Evolutionary conservation across 148 eudicot species (phyloP).

Genomic region (Camellia lanceoleosa): DNA sequence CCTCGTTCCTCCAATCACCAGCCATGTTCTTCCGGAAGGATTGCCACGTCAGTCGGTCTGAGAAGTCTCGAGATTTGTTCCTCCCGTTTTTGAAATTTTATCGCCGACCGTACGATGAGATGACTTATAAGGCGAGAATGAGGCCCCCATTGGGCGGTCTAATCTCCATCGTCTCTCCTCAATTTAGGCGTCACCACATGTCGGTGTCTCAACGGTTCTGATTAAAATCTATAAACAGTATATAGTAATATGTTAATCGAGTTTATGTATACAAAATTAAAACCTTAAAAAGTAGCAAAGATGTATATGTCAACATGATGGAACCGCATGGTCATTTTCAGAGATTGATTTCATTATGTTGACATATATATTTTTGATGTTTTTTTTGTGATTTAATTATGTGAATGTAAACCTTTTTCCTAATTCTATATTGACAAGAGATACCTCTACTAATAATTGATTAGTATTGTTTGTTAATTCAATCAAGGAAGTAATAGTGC

Average conservation of each 20-base stretch:
- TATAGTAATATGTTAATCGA: slow-evolving; percentile 10
- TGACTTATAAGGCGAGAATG: slow-evolving; percentile 87
- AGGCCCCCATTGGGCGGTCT: slow-evolving; percentile 88
- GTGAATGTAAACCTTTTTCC: too few species aligned
- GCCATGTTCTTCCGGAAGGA: slow-evolving; percentile 38
- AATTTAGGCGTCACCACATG: slow-evolving; percentile 57
- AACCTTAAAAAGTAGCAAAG: too few species aligned
- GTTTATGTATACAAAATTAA: too few species aligned
- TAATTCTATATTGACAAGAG: background rate
- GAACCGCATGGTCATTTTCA: too few species aligned
- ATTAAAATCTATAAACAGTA: slow-evolving; percentile 12
- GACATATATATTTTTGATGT: too few species aligned
- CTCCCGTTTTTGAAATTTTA: slow-evolving; percentile 60
- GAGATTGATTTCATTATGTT: too few species aligned
- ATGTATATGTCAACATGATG: too few species aligned
- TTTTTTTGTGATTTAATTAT: too few species aligned
- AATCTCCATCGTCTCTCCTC: slow-evolving; percentile 75
- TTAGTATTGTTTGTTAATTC: slow-evolving; percentile 6
- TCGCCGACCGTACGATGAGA: slow-evolving; percentile 83
- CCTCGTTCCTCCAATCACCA: slow-evolving; percentile 76
- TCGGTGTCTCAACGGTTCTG: slow-evolving; percentile 90
- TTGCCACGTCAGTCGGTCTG: slow-evolving; percentile 40
- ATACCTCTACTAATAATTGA: slow-evolving; percentile 15
- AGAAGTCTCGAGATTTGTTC: slow-evolving; percentile 58
- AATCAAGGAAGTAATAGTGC: slow-evolving; percentile 10